A percentile compares a stretch with the other conserved stretches of the same genome.
Evolutionary conservation across 1,284 basidiomycete species (phyloP).

Genomic region (Leccinum pachyderme): DNA sequence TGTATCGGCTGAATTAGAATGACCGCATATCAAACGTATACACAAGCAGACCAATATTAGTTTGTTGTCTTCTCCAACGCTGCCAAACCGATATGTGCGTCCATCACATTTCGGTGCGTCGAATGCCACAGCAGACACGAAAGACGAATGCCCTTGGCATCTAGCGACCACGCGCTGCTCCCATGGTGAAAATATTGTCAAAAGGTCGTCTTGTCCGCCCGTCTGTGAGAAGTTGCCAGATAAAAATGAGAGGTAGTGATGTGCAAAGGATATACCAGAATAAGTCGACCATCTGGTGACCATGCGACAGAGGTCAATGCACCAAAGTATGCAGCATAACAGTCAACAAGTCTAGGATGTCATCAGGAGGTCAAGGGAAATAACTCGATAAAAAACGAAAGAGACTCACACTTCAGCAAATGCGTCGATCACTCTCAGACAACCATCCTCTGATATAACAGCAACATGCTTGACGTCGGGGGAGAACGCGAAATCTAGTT

Average conservation of each 20-base stretch:
- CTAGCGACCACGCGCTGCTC: conserved; percentile 93
- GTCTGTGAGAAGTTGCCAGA: conserved; percentile 41
- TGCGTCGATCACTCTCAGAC: conserved; percentile 83
- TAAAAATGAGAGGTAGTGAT: conserved; percentile 2
- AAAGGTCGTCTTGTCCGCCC: conserved; percentile 91
- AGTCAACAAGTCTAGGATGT: conserved; percentile 71
- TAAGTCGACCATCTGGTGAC: conserved; percentile 93
- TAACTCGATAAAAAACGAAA: not conserved
- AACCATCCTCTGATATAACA: conserved; percentile 86
- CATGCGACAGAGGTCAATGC: conserved; percentile 86
- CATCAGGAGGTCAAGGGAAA: conserved; percentile 5
- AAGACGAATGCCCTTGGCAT: conserved; percentile 95
- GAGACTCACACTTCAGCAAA: conserved; percentile 72
- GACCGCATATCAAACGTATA: not conserved
- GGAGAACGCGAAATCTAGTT: conserved; percentile 82
- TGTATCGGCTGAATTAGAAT: conserved; percentile 29
- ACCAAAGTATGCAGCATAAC: conserved; percentile 91
- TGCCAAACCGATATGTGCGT: conserved; percentile 87
- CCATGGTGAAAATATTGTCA: conserved; percentile 90
- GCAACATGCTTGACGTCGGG: conserved; percentile 87
- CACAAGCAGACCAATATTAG: conserved; percentile 66
- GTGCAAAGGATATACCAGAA: conserved; percentile 53
- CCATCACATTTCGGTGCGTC: conserved; percentile 85
- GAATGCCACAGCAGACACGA: conserved; percentile 87
- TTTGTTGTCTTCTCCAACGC: conserved; percentile 94